Evolutionary conservation across 306 rosid species (phyloP).

Genomic region (Pyrus betulifolia): DNA sequence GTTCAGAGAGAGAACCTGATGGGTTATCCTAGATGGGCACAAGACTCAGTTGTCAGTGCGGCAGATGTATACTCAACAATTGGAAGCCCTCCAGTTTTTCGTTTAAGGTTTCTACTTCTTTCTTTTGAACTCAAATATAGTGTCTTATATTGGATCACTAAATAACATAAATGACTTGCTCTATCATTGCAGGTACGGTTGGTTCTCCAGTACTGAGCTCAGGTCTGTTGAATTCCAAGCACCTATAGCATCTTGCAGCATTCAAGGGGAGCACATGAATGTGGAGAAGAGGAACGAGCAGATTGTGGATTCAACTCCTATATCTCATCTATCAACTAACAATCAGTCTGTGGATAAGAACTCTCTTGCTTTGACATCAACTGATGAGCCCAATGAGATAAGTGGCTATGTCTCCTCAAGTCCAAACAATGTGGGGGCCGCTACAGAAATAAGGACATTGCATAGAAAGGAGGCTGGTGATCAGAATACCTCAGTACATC

Average conservation of each 20-base stretch:
- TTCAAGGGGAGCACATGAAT: constrained; percentile 33
- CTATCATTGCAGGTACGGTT: constrained; percentile 80
- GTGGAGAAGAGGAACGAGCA: constrained; percentile 31
- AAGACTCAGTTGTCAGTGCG: constrained; percentile 67
- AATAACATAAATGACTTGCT: not conserved
- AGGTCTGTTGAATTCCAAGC: constrained; percentile 34
- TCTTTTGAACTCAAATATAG: not conserved
- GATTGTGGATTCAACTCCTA: constrained; percentile 24
- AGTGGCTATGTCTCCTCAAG: constrained; percentile 17
- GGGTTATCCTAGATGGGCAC: constrained; percentile 70
- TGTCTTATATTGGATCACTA: not conserved
- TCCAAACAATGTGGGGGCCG: constrained; percentile 29
- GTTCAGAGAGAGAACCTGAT: constrained; percentile 56
- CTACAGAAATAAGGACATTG: constrained; percentile 29
- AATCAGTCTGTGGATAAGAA: constrained; percentile 32
- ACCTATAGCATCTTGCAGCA: constrained; percentile 36
- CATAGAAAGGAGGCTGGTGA: constrained; percentile 35
- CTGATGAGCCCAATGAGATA: constrained; percentile 29
- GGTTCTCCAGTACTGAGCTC: constrained; percentile 55
- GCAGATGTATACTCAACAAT: constrained; percentile 65
- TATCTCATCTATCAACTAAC: constrained; percentile 25
- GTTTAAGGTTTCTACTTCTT: constrained; percentile 59
- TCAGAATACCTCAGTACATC: constrained; percentile 35
- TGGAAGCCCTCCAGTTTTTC: constrained; percentile 77
- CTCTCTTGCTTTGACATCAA: constrained; percentile 22